Evolutionary conservation across 2,329 filamentous ascomycete species (phyloP).

Genomic region (Ceratocystiopsis minuta): DNA sequence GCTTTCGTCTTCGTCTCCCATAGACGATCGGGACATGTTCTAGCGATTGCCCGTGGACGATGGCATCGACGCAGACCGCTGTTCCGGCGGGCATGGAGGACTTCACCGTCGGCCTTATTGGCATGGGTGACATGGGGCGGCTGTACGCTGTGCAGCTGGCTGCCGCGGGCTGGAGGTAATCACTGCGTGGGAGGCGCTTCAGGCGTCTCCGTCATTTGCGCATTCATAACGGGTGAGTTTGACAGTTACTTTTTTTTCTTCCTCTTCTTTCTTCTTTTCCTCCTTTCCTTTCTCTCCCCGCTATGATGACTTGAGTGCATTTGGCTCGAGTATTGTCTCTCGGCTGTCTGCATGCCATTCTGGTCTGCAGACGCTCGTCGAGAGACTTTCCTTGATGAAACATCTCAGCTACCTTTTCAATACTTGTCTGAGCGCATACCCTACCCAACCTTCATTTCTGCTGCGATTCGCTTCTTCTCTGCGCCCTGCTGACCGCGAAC

Average conservation of each 20-base stretch:
- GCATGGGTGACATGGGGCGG: slow-evolving; percentile 98
- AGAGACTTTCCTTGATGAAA: slow-evolving; percentile 90
- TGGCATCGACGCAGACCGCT: neutral
- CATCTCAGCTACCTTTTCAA: slow-evolving; percentile 89
- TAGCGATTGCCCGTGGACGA: too few relatives aligned
- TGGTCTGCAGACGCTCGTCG: slow-evolving; percentile 40
- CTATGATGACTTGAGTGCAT: slow-evolving; percentile 99
- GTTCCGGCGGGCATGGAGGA: slow-evolving; percentile 31
- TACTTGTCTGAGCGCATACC: slow-evolving; percentile 56
- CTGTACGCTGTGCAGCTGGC: slow-evolving; percentile 89
- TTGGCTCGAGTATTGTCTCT: slow-evolving; percentile 95
- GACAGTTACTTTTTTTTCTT: neutral
- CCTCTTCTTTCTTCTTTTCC: neutral
- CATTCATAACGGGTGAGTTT: neutral
- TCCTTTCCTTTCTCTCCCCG: neutral
- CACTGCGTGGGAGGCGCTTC: neutral
- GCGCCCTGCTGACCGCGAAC: too few relatives aligned
- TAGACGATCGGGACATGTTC: too few relatives aligned
- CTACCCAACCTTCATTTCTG: too few relatives aligned
- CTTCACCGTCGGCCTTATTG: slow-evolving; percentile 82
- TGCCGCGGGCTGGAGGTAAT: slow-evolving; percentile 92
- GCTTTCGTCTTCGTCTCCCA: too few relatives aligned
- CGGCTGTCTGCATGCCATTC: slow-evolving; percentile 50
- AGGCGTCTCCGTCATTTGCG: slow-evolving; percentile 1
- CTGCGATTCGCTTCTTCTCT: neutral